Percentiles rank a stretch among this genome's conserved stretches.
phyloP scores from a whole-genome alignment of 225 moss, liverwort and hornwort genomes.

The Physcomitrium patens region DNA sequence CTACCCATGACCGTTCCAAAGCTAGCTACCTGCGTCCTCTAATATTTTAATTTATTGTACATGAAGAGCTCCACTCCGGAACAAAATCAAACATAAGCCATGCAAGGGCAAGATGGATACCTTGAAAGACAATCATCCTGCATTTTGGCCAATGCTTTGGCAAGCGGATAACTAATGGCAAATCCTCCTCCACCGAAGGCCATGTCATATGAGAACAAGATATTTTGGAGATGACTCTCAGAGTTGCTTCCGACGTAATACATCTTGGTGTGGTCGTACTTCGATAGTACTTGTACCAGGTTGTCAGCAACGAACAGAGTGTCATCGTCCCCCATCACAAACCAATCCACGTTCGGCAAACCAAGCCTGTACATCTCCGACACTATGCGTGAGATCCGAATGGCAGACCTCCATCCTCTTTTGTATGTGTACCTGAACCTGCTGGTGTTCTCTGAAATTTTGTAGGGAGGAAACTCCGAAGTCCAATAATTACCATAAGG shows the following conservation, averaged over 20 bases:
- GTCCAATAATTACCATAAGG: slow-evolving; percentile 44
- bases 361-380: slow-evolving; percentile 29
- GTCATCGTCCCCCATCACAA: slow-evolving; percentile 20
- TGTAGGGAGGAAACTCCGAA: slow-evolving; percentile 27
- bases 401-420: slow-evolving; percentile 24
- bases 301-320: neutral
- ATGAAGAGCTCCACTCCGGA: too few relatives aligned
- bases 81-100: too few relatives aligned
- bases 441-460: slow-evolving; percentile 23
- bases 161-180: slow-evolving; percentile 49
- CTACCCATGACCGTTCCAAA: too few relatives aligned
- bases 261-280: slow-evolving; percentile 57
- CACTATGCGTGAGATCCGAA: slow-evolving; percentile 58
- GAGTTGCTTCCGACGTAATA: slow-evolving; percentile 44
- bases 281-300: slow-evolving; percentile 54
- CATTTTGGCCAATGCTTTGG: slow-evolving; percentile 36
- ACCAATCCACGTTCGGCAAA: slow-evolving; percentile 64
- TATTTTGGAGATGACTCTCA: slow-evolving; percentile 45
- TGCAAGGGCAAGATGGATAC: slow-evolving; percentile 3
- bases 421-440: slow-evolving; percentile 30
- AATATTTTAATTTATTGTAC: too few relatives aligned
- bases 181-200: slow-evolving; percentile 54
- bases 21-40: too few relatives aligned
- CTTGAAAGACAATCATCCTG: slow-evolving; percentile 43
- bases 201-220: slow-evolving; percentile 47